Evolutionary conservation across 108 stramenopile genomes (phyloP), one percentile per base, ranked within the genome.

Genomic region (Aurantiochytrium sp.): DNA sequence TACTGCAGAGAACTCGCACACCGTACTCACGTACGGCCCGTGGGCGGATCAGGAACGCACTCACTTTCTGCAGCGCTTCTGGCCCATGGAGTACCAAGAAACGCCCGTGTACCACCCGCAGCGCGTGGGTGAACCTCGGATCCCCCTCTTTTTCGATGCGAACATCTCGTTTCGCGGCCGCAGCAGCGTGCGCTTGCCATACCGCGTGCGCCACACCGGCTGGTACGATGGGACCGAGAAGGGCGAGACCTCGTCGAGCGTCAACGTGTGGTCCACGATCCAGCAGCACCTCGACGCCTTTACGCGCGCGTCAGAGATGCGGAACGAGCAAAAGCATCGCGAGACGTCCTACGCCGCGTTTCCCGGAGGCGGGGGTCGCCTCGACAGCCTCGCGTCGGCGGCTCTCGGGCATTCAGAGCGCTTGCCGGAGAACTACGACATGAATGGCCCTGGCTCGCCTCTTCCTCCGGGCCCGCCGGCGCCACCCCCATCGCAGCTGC

Each of bases 141-240:
- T 81, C 17, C 73, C 73, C n/a, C 24, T 81, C 0, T 41, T 81
- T 24, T 24, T 81, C 30, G 73, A 41, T 12, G 39, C 19, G 6
- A 37, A 42, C 45, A n/a, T 81, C 12, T 17, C 32, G 39, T 81
- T 81, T 48, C 21, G 30, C 0, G 73, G 73, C 12, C 42, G 42
- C 6, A 24, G 39, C 45, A 81, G 45, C 73, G n/a, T 81, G 0
- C 73, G 73, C 73, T 30, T 81, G 39, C 73, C 73, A 12, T 81
- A 81, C 24, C 73, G 73, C n/a, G 73, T 81, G 73, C 39, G 45
- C 27, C 10, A 81, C 45, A 81, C 45, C 27, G 73, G 73, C 27
- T 81, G 39, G 73, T 81, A 81, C 45, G 73, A 48, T 2, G 73
- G 73, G n/a, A 48, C 73, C 39, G 24, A 81, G n/a, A 42, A 4